These are phyloP conservation scores for Vanilla planifolia DNA, from an alignment of 106 monocot species.

Conservation along the genomic window DNA sequence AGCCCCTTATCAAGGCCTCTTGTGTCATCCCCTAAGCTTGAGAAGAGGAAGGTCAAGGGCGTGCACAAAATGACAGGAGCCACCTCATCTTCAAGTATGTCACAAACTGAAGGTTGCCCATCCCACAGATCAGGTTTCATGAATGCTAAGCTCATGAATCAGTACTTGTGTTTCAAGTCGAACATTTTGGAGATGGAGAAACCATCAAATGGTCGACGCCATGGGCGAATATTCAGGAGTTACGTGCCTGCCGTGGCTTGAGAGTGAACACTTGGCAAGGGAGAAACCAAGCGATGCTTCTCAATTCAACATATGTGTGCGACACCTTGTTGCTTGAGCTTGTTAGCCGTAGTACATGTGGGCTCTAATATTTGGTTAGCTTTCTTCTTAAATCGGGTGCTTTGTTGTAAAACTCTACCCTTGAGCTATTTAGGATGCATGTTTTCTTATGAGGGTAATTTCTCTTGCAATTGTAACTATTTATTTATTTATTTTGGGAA, in stretches of 20 bases:
- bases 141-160: conserved; percentile 48
- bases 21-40: conserved; percentile 19
- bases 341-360: too few relatives aligned
- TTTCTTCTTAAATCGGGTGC: too few relatives aligned
- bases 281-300: neutral
- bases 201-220: conserved; percentile 14
- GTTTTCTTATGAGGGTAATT: too few relatives aligned
- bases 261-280: neutral
- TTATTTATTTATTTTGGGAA: too few relatives aligned
- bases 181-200: conserved; percentile 39
- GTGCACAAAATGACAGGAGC: conserved; percentile 17
- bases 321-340: too few relatives aligned
- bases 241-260: conserved; percentile 37
- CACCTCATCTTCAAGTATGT: conserved; percentile 28
- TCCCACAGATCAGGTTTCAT: conserved; percentile 16
- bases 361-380: too few relatives aligned
- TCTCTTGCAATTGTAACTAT: too few relatives aligned
- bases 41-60: conserved; percentile 28
- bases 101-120: conserved; percentile 11
- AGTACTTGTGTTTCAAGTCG: conserved; percentile 76
- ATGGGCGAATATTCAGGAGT: conserved; percentile 28
- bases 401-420: too few relatives aligned
- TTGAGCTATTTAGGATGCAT: too few relatives aligned
- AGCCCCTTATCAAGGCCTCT: conserved; percentile 14
- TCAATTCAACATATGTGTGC: too few relatives aligned